Percentiles rank a stretch among this genome's conserved stretches.
These are phyloP conservation scores for Syzygium oleosum DNA, from an alignment of 345 rosid species.

Conservation along the genomic window DNA sequence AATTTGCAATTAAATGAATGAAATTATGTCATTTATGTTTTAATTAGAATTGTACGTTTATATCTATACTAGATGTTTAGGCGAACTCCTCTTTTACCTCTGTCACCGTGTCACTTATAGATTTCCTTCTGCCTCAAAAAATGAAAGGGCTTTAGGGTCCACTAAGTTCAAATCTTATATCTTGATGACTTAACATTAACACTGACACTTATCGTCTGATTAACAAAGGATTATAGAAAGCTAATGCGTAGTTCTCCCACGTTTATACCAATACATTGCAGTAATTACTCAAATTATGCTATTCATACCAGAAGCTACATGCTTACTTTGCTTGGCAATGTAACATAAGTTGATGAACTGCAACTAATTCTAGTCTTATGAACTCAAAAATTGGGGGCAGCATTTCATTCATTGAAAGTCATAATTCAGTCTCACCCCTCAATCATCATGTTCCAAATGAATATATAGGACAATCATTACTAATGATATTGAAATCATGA, in stretches of 20 bases:
- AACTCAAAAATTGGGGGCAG: neutral
- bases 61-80: neutral
- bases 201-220: no score
- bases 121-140: no score
- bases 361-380: neutral
- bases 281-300: neutral
- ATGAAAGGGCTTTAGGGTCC: no score
- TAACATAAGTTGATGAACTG: neutral
- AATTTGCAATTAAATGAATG: neutral
- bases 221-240: neutral
- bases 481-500: neutral
- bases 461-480: neutral
- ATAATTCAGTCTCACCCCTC: neutral
- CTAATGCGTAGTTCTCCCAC: neutral
- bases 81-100: no score
- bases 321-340: neutral
- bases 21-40: neutral
- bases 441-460: neutral
- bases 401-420: neutral
- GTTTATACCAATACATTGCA: neutral
- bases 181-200: no score
- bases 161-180: no score
- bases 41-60: neutral
- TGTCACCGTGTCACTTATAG: no score
- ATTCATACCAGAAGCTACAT: neutral